These are phyloP conservation scores for Panellus pusillus DNA, from an alignment of 768 basidiomycete genomes.

Conservation along the genomic window DNA sequence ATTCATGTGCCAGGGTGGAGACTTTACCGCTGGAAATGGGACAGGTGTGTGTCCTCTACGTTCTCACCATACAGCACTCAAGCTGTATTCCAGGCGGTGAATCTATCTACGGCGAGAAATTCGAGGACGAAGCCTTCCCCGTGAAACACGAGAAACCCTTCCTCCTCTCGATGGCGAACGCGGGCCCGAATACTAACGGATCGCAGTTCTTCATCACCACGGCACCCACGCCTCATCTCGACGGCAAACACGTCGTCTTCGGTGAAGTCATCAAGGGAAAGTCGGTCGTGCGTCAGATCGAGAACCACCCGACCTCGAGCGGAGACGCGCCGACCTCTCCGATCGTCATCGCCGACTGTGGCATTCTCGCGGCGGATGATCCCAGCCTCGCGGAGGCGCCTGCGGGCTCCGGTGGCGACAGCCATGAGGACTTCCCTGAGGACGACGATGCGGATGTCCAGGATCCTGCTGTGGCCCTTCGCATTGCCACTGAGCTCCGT, in stretches of 20 bases:
- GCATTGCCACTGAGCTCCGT: constrained; percentile 75
- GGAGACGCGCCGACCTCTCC: constrained; percentile 76
- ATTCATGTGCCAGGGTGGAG: constrained; percentile 90
- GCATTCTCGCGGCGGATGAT: constrained; percentile 74
- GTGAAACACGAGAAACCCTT: constrained; percentile 86
- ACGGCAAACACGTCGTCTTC: constrained; percentile 83
- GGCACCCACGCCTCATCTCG: constrained; percentile 69
- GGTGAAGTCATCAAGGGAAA: constrained; percentile 89
- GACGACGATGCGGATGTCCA: constrained; percentile 74
- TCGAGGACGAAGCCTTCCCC: constrained; percentile 88
- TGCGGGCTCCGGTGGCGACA: constrained; percentile 53
- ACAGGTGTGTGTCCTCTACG: constrained; percentile 13
- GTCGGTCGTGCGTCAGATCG: constrained; percentile 77
- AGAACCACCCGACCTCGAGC: constrained; percentile 67
- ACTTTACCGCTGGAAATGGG: constrained; percentile 86
- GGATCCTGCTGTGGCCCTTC: constrained; percentile 70
- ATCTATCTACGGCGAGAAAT: constrained; percentile 96
- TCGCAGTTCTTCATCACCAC: constrained; percentile 93
- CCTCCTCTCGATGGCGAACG: constrained; percentile 97
- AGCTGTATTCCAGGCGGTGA: constrained; percentile 53
- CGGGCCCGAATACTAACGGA: constrained; percentile 80
- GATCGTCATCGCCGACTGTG: constrained; percentile 76
- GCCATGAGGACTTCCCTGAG: constrained; percentile 86
- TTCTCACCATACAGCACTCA: background rate
- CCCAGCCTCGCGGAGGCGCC: constrained; percentile 48